Evolutionary conservation across 768 basidiomycete genomes (phyloP).

Genomic region (Mycena rosella): DNA sequence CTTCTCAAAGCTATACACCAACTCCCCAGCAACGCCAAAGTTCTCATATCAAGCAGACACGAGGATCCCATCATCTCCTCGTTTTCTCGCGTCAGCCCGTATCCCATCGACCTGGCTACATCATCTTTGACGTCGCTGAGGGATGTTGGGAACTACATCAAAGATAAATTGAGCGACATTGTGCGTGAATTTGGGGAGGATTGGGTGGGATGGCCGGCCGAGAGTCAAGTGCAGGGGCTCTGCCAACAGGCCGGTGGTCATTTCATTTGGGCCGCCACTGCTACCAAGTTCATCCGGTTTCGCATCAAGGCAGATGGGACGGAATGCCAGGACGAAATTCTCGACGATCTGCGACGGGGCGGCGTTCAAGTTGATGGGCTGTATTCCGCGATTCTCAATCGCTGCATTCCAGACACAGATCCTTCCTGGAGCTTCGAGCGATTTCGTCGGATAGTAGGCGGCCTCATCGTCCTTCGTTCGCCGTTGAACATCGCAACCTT

Average conservation of each 20-base stretch:
- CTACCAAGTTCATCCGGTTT: neutral
- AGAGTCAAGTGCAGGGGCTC: neutral
- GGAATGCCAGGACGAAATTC: neutral
- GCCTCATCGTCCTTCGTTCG: neutral
- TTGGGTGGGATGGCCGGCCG: neutral
- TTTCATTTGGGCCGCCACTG: constrained; percentile 2
- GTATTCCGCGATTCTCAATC: constrained; percentile 4
- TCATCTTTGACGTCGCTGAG: neutral
- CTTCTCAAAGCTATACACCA: neutral
- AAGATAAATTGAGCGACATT: constrained; percentile 1
- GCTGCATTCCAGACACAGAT: neutral
- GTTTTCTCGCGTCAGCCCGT: neutral
- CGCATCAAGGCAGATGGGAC: neutral
- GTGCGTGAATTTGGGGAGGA: neutral
- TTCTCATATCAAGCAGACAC: neutral
- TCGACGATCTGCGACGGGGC: constrained; percentile 4
- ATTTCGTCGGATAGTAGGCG: constrained; percentile 5
- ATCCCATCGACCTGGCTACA: neutral
- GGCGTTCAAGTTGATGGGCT: neutral
- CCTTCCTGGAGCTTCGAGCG: neutral
- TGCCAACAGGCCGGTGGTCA: neutral
- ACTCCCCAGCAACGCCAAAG: constrained; percentile 7
- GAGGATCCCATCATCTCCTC: neutral
- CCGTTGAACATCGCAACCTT: neutral
- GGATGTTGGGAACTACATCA: constrained; percentile 1